phyloP scores from a whole-genome alignment of 169 alveolate species.

The Cryptosporidium canis region DNA sequence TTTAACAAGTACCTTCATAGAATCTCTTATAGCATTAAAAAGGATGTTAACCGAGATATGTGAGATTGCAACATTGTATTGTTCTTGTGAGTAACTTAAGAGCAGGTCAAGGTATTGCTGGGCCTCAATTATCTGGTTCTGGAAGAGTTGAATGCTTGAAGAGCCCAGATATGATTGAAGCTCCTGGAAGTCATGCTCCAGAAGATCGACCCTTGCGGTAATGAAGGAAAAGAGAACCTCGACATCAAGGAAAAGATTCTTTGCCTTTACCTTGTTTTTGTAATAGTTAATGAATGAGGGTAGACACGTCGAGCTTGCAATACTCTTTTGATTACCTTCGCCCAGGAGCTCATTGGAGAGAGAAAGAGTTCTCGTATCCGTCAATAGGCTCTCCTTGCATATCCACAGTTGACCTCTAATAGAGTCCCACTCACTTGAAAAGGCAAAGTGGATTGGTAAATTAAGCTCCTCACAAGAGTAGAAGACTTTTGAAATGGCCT shows the following conservation, averaged over 20 bases:
- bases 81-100: slow-evolving; percentile 61
- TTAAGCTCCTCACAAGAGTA: slow-evolving; percentile 63
- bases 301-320: background rate
- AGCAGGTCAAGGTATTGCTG: slow-evolving; percentile 50
- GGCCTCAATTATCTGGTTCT: slow-evolving; percentile 66
- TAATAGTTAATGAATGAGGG: slow-evolving; percentile 28
- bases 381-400: background rate
- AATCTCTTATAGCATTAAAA: slow-evolving; percentile 50
- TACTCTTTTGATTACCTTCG: background rate
- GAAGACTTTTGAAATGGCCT: slow-evolving; percentile 43
- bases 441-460: slow-evolving; percentile 50
- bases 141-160: slow-evolving; percentile 50
- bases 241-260: slow-evolving; percentile 34
- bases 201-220: slow-evolving; percentile 41
- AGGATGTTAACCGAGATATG: slow-evolving; percentile 66
- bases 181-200: slow-evolving; percentile 62
- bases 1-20: slow-evolving; percentile 63
- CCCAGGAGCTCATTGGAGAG: slow-evolving; percentile 2
- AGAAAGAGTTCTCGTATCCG: background rate
- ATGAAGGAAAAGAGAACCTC: slow-evolving; percentile 61
- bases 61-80: slow-evolving; percentile 45
- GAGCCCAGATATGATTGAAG: slow-evolving; percentile 54
- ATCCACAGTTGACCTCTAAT: slow-evolving; percentile 42
- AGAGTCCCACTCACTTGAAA: slow-evolving; percentile 68
- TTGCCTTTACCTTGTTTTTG: slow-evolving; percentile 10